Base-by-base conservation (phyloP, 1,284 basidiomycete species). In the Irpex rosettiformis region DNA sequence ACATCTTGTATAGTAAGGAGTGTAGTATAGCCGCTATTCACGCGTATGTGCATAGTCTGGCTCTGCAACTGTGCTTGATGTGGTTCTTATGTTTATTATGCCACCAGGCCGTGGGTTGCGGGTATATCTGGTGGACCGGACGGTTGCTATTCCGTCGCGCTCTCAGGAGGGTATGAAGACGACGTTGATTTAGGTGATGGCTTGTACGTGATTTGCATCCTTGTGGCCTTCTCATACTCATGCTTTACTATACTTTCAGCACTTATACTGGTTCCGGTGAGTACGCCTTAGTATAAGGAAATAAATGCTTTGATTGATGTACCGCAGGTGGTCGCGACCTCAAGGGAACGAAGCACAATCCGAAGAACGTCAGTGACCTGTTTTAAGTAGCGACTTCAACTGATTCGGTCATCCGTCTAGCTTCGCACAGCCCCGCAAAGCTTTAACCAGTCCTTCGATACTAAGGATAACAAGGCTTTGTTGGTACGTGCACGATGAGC, bases 151-250 rank as follows among this genome's bases (percentile, higher is more conserved):
- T 90, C 87, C 53, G 80, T 94, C 7, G 91, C 88, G 2, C 78
- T 94, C 5, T 91, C 88, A 49, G 92, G 92, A 13, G 90, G 90
- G 1, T 94, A 94, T 64, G 88, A 91, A 42, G 92, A 94, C 59
- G 92, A 94, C 64, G 80, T 93, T 21, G 92, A 94, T 63, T 69
- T 85, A 2, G 92, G 92, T 55, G 84, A 91, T 59, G 86, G 78
- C 3, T 93, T 94, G 86, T 93, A 70, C 70, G 91, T 83, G 21
- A 29, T 4, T 2, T 10, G 24, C 29, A 21, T 21, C 22, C 18
- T 6, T 16, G 11, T 2, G 16, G 10, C 5, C 13, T 29, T 4
- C 24, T 27, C 24, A 3, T 52, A 11, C 21, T 13, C 60, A 21
- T 42, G 22, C 25, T 21, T 24, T 57, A 10, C 18, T 18, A n/a